These are phyloP conservation scores for Ilyonectria mors-panacis DNA, from an alignment of 2,329 filamentous ascomycete species.

Conservation along the genomic window DNA sequence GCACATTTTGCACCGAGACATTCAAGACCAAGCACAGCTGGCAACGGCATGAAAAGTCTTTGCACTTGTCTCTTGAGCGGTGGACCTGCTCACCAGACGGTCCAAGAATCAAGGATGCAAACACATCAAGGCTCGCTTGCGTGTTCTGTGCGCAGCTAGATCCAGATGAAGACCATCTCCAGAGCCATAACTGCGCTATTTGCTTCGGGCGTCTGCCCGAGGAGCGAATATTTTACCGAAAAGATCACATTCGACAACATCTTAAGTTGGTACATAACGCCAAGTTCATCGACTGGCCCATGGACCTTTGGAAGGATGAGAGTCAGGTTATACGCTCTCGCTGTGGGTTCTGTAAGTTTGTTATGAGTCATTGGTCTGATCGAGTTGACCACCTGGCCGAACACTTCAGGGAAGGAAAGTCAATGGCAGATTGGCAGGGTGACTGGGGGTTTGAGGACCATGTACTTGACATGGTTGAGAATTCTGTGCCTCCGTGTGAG, in stretches of 20 bases:
- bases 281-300: conserved; percentile 62
- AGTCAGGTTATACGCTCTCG: conserved; percentile 48
- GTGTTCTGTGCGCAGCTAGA: conserved; percentile 53
- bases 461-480: conserved; percentile 55
- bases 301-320: conserved; percentile 53
- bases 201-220: conserved; percentile 63
- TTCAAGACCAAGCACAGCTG: conserved; percentile 61
- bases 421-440: conserved; percentile 58
- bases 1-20: conserved; percentile 60
- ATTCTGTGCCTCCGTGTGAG: conserved; percentile 56
- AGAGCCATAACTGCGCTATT: conserved; percentile 52
- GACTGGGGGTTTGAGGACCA: conserved; percentile 57
- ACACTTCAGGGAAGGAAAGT: conserved; percentile 56
- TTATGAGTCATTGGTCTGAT: conserved; percentile 53
- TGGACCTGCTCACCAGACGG: conserved; percentile 59
- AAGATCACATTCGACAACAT: conserved; percentile 59
- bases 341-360: conserved; percentile 57
- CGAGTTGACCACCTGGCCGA: conserved; percentile 56
- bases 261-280: conserved; percentile 54
- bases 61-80: conserved; percentile 59
- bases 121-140: conserved; percentile 56
- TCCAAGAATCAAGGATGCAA: conserved; percentile 53
- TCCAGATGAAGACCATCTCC: conserved; percentile 51
- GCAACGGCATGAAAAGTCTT: conserved; percentile 64
- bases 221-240: conserved; percentile 60